Base-by-base conservation (phyloP, 495 filamentous ascomycete genomes). In the Pyronema omphalodes region DNA sequence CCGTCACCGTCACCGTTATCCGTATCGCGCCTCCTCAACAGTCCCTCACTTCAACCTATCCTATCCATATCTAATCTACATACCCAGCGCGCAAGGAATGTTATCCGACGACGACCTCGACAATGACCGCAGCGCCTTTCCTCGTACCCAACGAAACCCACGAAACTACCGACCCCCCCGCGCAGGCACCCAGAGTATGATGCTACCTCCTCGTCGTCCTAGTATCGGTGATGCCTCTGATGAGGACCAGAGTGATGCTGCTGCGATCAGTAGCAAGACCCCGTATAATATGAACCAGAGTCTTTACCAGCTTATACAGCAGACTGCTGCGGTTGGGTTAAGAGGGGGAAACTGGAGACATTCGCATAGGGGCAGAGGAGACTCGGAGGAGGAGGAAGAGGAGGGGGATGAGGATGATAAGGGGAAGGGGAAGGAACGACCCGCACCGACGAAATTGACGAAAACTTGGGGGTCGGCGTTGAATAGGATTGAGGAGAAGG, bases 221-320 rank as follows among this genome's bases (percentile, higher is more conserved):
- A 29, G 23, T 29, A 29, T 29, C 23, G 47, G 48, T 14, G 7
- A 56, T 19, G 52, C 55, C 19, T 61, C 64, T 34, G 53, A 56
- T 44, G 55, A 60, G 9, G 56, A 59, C 9, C 57, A 64, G 53
- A 47, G 48, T 40, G 62, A 64, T 34, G 62, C 59, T 17, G 62
- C 56, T 17, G 58, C 57, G n/a, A 53, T 60, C 15, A 57, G 54
- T 19, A 62, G 61, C 35, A 57, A 64, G 17, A 58, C 55, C 17
- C 61, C 61, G 14, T 60, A 60, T 18, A 84, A 85, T 58, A 84
- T 94, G 84, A 89, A 95, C 67, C 88, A 95, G 69, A 89, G 85
- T 48, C 76, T 98, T 50, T 94, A 95, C 67, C 88, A 86, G 51
- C 75, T 98, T 68, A 88, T 56, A 85, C 88, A 12, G 83, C 86